Conservation (phyloP, 345 rosid genomes). For the Dovyalis caffra region DNA sequence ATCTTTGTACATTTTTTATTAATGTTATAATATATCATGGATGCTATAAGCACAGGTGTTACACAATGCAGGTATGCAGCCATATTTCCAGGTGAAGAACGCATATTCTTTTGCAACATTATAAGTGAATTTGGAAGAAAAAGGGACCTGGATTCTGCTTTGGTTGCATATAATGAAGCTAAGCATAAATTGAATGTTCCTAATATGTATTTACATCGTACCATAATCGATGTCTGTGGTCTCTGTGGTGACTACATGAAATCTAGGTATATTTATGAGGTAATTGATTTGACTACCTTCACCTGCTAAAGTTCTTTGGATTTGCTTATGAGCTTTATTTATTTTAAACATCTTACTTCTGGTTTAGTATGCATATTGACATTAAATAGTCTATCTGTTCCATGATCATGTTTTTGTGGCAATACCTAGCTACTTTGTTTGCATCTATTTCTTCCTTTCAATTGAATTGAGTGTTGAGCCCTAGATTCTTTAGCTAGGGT, state of each 20-base stretch:
- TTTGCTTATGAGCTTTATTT: background rate
- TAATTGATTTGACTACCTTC: slow-evolving; percentile 32
- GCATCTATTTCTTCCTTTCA: background rate
- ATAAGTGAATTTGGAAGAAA: slow-evolving; percentile 74
- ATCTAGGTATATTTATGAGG: slow-evolving; percentile 84
- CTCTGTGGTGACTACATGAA: slow-evolving; percentile 65
- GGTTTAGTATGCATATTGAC: background rate
- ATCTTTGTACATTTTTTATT: background rate
- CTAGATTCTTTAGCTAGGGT: background rate
- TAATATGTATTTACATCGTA: slow-evolving; percentile 75
- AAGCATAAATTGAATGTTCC: slow-evolving; percentile 49
- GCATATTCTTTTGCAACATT: slow-evolving; percentile 59
- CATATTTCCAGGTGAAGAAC: slow-evolving; percentile 56
- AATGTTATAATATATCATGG: too few species aligned
- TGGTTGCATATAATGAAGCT: slow-evolving; percentile 66
- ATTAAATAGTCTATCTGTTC: background rate
- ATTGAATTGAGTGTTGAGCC: background rate
- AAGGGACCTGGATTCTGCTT: slow-evolving; percentile 66
- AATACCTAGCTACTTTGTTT: background rate
- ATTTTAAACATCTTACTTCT: background rate
- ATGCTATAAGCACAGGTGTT: background rate
- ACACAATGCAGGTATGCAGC: slow-evolving; percentile 62
- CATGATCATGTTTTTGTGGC: background rate
- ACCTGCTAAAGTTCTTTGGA: background rate
- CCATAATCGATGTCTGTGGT: slow-evolving; percentile 79